Evolutionary conservation across 2,329 filamentous ascomycete species (phyloP).

Genomic region (Aphanocladium album): DNA sequence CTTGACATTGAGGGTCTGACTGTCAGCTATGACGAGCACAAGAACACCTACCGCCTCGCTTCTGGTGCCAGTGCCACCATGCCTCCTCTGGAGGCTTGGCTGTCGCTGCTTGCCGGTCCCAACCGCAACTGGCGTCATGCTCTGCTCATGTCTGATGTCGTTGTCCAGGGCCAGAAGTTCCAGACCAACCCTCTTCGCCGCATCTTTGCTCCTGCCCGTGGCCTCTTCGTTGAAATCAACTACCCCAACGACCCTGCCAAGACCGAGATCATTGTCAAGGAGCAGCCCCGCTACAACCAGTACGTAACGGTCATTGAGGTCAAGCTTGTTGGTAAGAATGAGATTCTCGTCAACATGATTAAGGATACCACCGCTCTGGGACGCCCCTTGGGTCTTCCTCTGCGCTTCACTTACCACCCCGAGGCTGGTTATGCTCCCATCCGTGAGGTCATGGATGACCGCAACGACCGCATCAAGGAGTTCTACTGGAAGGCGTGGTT

Average conservation of each 20-base stretch:
- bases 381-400: constrained; percentile 73
- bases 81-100: constrained; percentile 77
- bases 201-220: constrained; percentile 80
- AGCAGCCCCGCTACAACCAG: constrained; percentile 80
- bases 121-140: constrained; percentile 91
- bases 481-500: constrained; percentile 99
- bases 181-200: constrained; percentile 94
- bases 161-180: constrained; percentile 94
- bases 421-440: constrained; percentile 98
- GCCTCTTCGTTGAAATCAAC: constrained; percentile 82
- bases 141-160: constrained; percentile 86
- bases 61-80: constrained; percentile 67
- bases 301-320: constrained; percentile 86
- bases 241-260: constrained; percentile 76
- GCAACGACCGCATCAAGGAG: constrained; percentile 98
- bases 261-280: constrained; percentile 81
- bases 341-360: constrained; percentile 85
- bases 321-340: constrained; percentile 65
- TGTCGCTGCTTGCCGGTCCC: constrained; percentile 79
- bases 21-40: constrained; percentile 69
- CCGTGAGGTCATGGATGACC: constrained; percentile 88
- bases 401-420: constrained; percentile 89
- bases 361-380: constrained; percentile 87
- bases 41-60: constrained; percentile 80
- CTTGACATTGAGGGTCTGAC: constrained; percentile 81